Evolutionary conservation across 352 stramenopile genomes (phyloP).

Genomic region (Globisporangium parvum): DNA sequence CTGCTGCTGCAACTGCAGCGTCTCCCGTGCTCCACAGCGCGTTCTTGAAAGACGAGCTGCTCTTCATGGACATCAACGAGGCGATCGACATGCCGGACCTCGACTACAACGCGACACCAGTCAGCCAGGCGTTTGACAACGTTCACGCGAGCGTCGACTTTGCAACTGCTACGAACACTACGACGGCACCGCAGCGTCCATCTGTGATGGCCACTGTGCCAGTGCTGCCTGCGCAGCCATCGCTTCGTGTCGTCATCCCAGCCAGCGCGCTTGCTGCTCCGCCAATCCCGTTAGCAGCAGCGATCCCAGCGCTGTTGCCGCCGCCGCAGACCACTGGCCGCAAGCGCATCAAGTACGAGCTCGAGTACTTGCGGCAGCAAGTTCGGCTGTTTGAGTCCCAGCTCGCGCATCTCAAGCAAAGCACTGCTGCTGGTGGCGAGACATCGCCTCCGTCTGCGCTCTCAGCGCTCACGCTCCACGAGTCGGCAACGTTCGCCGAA

Average conservation of each 20-base stretch:
- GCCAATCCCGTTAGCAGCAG: too few relatives aligned
- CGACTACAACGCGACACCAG: slow-evolving; percentile 1
- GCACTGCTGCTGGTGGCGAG: not conserved
- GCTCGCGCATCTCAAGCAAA: slow-evolving; percentile 3
- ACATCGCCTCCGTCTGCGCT: too few relatives aligned
- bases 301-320: too few relatives aligned
- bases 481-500: not conserved
- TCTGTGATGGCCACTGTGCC: not conserved
- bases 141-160: not conserved
- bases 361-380: slow-evolving; percentile 9
- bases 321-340: not conserved
- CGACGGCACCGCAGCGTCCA: not conserved
- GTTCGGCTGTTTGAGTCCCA: slow-evolving; percentile 2
- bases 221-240: not conserved
- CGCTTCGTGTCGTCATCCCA: slow-evolving; percentile 8
- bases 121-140: slow-evolving; percentile 1
- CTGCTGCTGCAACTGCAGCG: not conserved
- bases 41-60: slow-evolving; percentile 6
- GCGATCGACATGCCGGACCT: slow-evolving; percentile 12
- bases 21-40: not conserved
- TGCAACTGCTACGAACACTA: not conserved
- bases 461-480: too few relatives aligned
- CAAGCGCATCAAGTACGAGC: slow-evolving; percentile 5
- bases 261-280: slow-evolving; percentile 1
- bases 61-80: slow-evolving; percentile 6